Evolutionary conservation across 495 filamentous ascomycete species (phyloP).

Genomic region (Xylaria telfairii): DNA sequence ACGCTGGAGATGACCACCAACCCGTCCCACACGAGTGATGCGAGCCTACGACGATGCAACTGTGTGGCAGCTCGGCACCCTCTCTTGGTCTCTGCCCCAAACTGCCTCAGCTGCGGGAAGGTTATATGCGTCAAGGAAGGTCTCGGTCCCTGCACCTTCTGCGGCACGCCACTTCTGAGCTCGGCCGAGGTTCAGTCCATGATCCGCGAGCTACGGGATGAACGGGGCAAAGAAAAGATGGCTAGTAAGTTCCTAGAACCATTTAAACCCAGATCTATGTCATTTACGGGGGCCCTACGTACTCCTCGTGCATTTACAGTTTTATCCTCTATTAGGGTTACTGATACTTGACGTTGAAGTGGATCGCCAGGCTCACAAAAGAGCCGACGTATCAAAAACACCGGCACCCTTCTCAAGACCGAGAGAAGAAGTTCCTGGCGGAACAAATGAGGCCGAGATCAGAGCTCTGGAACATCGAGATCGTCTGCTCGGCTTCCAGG

Average conservation of each 20-base stretch:
- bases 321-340: not conserved
- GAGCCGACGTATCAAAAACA: constrained; percentile 64
- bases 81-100: constrained; percentile 83
- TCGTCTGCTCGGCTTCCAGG: constrained; percentile 80
- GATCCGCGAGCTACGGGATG: constrained; percentile 83
- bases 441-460: constrained; percentile 50
- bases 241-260: constrained; percentile 40
- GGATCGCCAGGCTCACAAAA: constrained; percentile 70
- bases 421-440: constrained; percentile 45
- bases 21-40: constrained; percentile 63
- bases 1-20: constrained; percentile 89
- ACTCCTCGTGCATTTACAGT: not conserved
- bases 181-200: constrained; percentile 77
- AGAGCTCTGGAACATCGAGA: constrained; percentile 81
- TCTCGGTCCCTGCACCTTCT: constrained; percentile 94
- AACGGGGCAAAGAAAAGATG: constrained; percentile 85
- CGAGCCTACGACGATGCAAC: constrained; percentile 70
- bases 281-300: not conserved
- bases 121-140: constrained; percentile 97
- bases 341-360: constrained; percentile 34
- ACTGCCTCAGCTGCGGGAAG: constrained; percentile 92
- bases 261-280: not conserved
- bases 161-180: constrained; percentile 73
- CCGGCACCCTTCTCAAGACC: constrained; percentile 58
- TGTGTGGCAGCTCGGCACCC: constrained; percentile 88